Percentiles rank a stretch among this genome's conserved stretches.
Conservation (phyloP, 176 grass and related monocot genomes). For the Phyllostachys edulis region DNA sequence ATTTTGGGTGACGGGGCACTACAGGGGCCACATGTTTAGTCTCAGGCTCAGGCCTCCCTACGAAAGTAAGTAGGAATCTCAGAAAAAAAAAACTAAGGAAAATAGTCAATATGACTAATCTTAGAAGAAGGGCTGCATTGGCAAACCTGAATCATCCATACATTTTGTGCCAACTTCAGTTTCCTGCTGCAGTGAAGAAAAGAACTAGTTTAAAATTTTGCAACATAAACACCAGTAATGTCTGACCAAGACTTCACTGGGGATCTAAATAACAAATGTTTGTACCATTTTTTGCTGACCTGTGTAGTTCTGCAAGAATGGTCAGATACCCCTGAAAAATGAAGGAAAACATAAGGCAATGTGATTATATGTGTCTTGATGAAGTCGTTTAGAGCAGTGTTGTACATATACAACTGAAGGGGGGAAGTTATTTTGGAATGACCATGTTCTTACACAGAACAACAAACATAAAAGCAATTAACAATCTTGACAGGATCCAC, state of each 20-base stretch:
- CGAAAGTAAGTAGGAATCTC: not conserved
- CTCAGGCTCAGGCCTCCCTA: conserved; percentile 35
- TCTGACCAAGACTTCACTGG: not conserved
- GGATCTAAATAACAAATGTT: not conserved
- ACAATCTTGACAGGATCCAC: conserved; percentile 6
- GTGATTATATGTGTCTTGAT: conserved; percentile 7
- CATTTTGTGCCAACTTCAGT: conserved; percentile 27
- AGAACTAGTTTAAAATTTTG: not conserved
- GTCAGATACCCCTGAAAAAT: conserved; percentile 33
- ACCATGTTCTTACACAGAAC: not conserved
- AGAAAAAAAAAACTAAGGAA: not conserved
- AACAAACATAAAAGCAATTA: conserved; percentile 4
- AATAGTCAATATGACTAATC: not conserved
- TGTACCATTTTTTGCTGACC: conserved; percentile 33
- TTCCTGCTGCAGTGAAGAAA: conserved; percentile 34
- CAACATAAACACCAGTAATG: conserved; percentile 22
- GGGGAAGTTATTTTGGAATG: not conserved
- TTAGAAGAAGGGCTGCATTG: not conserved
- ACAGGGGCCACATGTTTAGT: conserved; percentile 23
- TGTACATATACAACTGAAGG: conserved; percentile 8
- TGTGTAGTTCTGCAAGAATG: conserved; percentile 19
- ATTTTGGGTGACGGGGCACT: conserved; percentile 51
- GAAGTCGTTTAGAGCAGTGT: conserved; percentile 12
- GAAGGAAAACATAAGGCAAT: conserved; percentile 3
- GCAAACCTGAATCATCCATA: conserved; percentile 43